Evolutionary conservation across 2,329 filamentous ascomycete species (phyloP), one percentile per base, ranked within the genome.

Genomic region (Chlorencoelia australis): DNA sequence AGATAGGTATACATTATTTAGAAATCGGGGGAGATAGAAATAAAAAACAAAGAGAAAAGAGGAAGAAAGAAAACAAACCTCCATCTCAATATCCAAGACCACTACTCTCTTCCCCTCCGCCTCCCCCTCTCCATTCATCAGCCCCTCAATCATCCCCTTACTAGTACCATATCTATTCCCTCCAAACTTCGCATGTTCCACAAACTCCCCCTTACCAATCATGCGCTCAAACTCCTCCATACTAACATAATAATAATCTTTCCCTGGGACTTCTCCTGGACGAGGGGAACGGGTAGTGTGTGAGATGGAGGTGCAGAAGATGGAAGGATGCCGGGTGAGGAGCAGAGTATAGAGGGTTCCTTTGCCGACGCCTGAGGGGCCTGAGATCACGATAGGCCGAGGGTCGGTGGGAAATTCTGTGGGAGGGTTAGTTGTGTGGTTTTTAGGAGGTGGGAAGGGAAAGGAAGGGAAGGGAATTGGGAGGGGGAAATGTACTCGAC

Each of bases 21-120:
- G n/a, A n/a, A n/a, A n/a, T n/a, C n/a, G 7, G 21, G 11, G 11
- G 21, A 11, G 21, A 7, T 24, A 24, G 21, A 11, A 24, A 24
- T 24, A 7, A 24, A 11, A 24, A 24, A 24, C 21, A n/a, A n/a
- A n/a, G n/a, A n/a, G n/a, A n/a, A n/a, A n/a, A n/a, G n/a, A n/a
- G n/a, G n/a, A n/a, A n/a, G n/a, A n/a, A n/a, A 29, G 31, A 20
- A 7, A 36, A 46, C 64, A 21, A 57, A 81, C 79, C 74, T 94
- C 87, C 85, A 95, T 94, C 69, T 95, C 89, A 56, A 95, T 96
- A 59, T 96, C 89, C 49, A 95, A 66, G 31, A 95, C 77, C 43
- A 88, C 89, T 27, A 87, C 75, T 13, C 22, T 9, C 53, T 70
- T 71, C 13, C 78, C 80, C 62, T 79, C 75, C 42, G 74, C 71